Base-by-base conservation (phyloP, 2,329 filamentous ascomycete genomes). In the Fusarium sp. region DNA sequence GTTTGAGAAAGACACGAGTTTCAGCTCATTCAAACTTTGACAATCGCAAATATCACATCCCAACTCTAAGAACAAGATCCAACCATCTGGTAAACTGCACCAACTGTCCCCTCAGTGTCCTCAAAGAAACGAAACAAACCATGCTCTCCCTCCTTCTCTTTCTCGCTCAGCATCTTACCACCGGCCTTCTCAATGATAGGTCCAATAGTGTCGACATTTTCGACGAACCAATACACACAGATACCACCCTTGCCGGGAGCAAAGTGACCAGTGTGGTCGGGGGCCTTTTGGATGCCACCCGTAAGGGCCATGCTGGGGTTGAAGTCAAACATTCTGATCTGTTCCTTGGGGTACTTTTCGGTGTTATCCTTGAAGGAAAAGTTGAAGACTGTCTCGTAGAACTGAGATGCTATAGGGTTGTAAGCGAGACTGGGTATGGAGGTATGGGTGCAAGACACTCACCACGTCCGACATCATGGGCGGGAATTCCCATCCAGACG, bases 21-120 rank as follows among this genome's bases (percentile, higher is more conserved):
- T n/a, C 9, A 49, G 8, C 1, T 8, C 7, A 27, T 29, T 12
- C 9, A 29, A 31, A 31, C 6, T 14, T n/a, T 24, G 16, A 49
- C 17, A 31, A 31, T 51, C 6, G 40, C 46, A 56, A 24, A 27
- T 22, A n/a, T 24, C 31, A 56, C 53, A 22, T 17, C n/a, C 20
- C 33, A 56, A 33, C 51, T 33, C 31, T 33, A 33, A 33, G 31
- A 33, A 33, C 31, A 33, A 0, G 31, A 1, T 33, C 31, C 11
- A 33, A 33, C 76, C 65, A 79, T 72, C 62, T 80, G 76, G 40
- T 81, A 81, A n/a, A 80, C 73, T 3, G 73, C 72, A 2, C 80
- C 79, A 53, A 80, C 66, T 35, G 75, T 80, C 11, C 80, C 80
- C 63, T 81, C 80, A 2, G 78, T 79, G 46, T 81, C 80, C 51